These are phyloP conservation scores for Paracoccidioides brasiliensis DNA, from an alignment of 2,329 filamentous ascomycete species.

Conservation along the genomic window DNA sequence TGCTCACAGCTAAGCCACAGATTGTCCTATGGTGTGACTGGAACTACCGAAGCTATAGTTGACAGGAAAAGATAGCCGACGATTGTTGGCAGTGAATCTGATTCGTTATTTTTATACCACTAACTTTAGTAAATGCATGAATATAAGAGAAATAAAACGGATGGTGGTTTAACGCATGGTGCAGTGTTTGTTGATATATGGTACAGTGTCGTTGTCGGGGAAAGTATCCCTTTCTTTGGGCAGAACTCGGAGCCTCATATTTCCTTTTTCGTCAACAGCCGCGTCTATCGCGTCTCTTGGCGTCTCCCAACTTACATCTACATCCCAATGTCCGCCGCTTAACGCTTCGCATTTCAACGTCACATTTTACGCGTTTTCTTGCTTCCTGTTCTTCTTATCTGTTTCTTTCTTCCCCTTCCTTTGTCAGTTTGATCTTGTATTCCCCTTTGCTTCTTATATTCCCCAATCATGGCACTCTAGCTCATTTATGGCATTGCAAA, in stretches of 20 bases:
- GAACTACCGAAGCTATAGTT: too few relatives aligned
- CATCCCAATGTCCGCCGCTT: neutral
- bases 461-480: neutral
- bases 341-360: too few relatives aligned
- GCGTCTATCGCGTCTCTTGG: neutral
- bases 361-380: neutral
- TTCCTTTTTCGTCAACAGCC: neutral
- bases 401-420: conserved; percentile 32
- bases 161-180: too few relatives aligned
- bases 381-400: conserved; percentile 16
- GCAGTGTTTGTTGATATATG: neutral
- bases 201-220: neutral
- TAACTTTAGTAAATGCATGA: too few relatives aligned
- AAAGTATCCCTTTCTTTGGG: neutral
- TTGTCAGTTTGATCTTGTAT: conserved; percentile 21
- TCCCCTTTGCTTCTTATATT: conserved; percentile 21
- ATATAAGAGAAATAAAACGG: too few relatives aligned
- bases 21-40: too few relatives aligned
- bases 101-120: too few relatives aligned
- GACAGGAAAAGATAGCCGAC: too few relatives aligned
- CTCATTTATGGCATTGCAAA: neutral
- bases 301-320: neutral
- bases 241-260: neutral
- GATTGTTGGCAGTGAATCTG: too few relatives aligned
- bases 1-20: too few relatives aligned